Base-by-base conservation (phyloP, 768 basidiomycete genomes). In the Boletus insuetus region DNA sequence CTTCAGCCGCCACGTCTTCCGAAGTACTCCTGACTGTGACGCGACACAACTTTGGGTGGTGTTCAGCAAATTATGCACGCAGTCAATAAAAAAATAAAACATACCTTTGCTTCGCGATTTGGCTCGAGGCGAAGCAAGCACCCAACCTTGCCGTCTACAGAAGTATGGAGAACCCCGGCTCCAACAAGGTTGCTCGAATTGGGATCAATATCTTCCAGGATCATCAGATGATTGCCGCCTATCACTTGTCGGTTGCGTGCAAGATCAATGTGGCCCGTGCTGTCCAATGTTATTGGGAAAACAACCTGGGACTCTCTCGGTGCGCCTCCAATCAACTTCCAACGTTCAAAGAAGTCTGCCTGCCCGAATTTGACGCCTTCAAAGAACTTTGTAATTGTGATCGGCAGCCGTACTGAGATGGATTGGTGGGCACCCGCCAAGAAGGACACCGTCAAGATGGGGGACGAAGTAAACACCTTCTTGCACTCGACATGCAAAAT, bases 261-360 rank as follows among this genome's bases (percentile, higher is more conserved):
- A 11, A 87, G 63, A 67, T 98, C 91, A 41, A 98, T 76, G 55
- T 89, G 83, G 11, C 91, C 91, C 10, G 75, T 68, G 16, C 74
- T 74, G 42, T 82, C 84, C 22, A 97, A 74, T 32, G 74, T 69
- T 55, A 98, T 86, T 0, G 93, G 86, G 72, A 97, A 97, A 51
- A 99, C 79, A 45, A 74, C 70, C 69, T 99, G 97, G 26, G 89
- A 84, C 75, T 99, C 97, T 47, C 95, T 82, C 29, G 97, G 97
- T 13, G 93, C 79, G 1, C 97, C 97, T 8, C 97, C 97, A 49
- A 98, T 98, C 62, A 97, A 74, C 71, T 94, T 95, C 97, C 97
- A 99, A 49, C 97, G 79, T 71, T 98, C 95, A 73, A 98, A 99
- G 80, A 98, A 99, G 62, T 97, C 91, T 1, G 82, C 74, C 57